Conservation (phyloP, 1,139 yeast genomes). For the Diutina scorzettiae region DNA sequence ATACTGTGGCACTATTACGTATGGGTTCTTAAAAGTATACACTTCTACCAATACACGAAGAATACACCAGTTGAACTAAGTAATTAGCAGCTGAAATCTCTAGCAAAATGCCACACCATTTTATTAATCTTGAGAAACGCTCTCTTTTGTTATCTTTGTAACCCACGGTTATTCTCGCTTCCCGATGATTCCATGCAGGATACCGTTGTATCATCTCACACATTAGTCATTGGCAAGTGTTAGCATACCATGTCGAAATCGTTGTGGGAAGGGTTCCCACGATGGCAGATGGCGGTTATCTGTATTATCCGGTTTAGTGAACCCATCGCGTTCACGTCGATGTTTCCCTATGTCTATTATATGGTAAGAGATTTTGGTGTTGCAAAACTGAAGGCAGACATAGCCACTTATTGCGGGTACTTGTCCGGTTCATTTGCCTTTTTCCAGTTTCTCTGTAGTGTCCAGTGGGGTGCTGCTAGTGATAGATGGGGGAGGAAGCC, state of each 20-base stretch:
- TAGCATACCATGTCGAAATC: background rate
- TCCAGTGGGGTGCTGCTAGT: constrained; percentile 12
- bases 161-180: too few species aligned
- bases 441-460: constrained; percentile 11
- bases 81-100: too few species aligned
- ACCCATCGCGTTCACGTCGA: constrained; percentile 12
- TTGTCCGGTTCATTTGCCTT: constrained; percentile 11
- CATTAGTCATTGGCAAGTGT: too few species aligned
- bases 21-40: too few species aligned
- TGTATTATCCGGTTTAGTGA: constrained; percentile 11
- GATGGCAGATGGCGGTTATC: constrained; percentile 11
- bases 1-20: too few species aligned
- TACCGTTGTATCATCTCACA: too few species aligned
- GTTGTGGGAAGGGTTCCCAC: constrained; percentile 10
- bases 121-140: too few species aligned
- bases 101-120: too few species aligned
- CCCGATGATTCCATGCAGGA: too few species aligned
- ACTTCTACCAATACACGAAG: too few species aligned
- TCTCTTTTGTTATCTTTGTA: too few species aligned
- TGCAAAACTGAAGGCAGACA: constrained; percentile 10
- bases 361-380: constrained; percentile 11
- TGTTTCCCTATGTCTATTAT: constrained; percentile 12
- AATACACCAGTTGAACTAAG: too few species aligned
- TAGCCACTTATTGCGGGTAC: constrained; percentile 11
- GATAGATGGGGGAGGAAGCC: constrained; percentile 11